Conservation (phyloP, 2,329 filamentous ascomycete species). For the Xylaria sp. region DNA sequence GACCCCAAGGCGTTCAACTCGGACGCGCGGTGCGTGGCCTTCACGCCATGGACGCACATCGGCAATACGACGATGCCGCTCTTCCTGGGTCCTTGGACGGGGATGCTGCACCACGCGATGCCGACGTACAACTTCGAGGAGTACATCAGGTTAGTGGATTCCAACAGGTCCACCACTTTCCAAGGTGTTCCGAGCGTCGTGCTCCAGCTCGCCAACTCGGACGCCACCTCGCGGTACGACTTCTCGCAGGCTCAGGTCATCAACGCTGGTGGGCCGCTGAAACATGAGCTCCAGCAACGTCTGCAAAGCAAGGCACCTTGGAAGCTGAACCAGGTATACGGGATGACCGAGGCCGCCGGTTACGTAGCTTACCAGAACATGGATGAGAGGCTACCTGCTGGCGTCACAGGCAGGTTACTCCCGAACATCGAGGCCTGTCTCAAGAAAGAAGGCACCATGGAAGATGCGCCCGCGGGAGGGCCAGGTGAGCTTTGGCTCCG, state of each 20-base stretch:
- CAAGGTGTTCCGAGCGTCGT: conserved; percentile 55
- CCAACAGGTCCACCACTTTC: conserved; percentile 51
- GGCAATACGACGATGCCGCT: conserved; percentile 57
- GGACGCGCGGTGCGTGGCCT: conserved; percentile 51
- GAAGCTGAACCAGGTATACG: conserved; percentile 56
- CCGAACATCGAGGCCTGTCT: conserved; percentile 54
- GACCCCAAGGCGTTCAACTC: conserved; percentile 52
- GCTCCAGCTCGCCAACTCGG: conserved; percentile 51
- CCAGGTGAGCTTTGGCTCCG: conserved; percentile 57
- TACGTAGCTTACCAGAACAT: conserved; percentile 56
- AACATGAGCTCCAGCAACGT: conserved; percentile 48
- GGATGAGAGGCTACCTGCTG: conserved; percentile 48
- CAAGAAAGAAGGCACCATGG: conserved; percentile 50
- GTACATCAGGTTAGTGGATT: conserved; percentile 51
- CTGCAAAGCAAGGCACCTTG: conserved; percentile 50
- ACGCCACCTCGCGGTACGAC: conserved; percentile 51
- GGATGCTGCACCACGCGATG: conserved; percentile 58
- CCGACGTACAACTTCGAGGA: conserved; percentile 52
- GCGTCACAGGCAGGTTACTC: conserved; percentile 51
- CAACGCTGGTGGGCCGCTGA: conserved; percentile 53
- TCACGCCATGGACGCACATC: conserved; percentile 58
- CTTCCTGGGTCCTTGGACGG: conserved; percentile 56
- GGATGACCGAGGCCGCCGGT: conserved; percentile 58
- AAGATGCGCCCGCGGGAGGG: conserved; percentile 51
- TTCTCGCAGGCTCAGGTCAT: conserved; percentile 52